A percentile compares a stretch with the other conserved stretches of the same genome.
Evolutionary conservation across 257 asterid genomes (phyloP).

Genomic region (Nicotiana tabacum): DNA sequence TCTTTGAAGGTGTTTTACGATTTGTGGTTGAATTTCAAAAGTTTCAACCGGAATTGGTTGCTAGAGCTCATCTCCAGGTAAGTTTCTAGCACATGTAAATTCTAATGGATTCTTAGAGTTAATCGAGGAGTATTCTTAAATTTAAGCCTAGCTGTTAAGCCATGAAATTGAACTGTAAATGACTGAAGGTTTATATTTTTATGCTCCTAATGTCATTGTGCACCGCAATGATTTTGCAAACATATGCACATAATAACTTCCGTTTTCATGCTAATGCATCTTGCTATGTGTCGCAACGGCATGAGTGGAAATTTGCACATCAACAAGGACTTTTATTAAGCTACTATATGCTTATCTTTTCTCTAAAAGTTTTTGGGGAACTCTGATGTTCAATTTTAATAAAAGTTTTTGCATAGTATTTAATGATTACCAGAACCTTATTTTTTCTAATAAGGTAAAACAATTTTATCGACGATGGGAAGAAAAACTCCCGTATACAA

Average conservation of each 20-base stretch:
- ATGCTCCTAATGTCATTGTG: not conserved
- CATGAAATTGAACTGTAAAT: not conserved
- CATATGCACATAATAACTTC: not conserved
- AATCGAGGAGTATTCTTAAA: not conserved
- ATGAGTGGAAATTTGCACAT: not conserved
- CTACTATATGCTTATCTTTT: constrained; percentile 2
- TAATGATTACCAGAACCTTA: too few relatives aligned
- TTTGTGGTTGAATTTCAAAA: constrained; percentile 82
- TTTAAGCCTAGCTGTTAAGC: not conserved
- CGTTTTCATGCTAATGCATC: not conserved
- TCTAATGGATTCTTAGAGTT: not conserved
- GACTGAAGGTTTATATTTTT: not conserved
- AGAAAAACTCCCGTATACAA: too few relatives aligned
- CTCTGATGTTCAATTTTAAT: not conserved
- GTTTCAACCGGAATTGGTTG: constrained; percentile 79
- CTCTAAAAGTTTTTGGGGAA: not conserved
- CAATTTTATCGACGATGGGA: too few relatives aligned
- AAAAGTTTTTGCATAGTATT: not conserved
- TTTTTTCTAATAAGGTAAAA: too few relatives aligned
- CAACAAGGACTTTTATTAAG: not conserved
- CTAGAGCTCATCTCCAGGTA: constrained; percentile 94
- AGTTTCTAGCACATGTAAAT: constrained; percentile 1
- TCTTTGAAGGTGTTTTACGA: constrained; percentile 64
- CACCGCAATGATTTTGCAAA: not conserved
- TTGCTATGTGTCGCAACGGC: not conserved